Evolutionary conservation across 1,284 basidiomycete species (phyloP).

Genomic region (Marasmius sp.): DNA sequence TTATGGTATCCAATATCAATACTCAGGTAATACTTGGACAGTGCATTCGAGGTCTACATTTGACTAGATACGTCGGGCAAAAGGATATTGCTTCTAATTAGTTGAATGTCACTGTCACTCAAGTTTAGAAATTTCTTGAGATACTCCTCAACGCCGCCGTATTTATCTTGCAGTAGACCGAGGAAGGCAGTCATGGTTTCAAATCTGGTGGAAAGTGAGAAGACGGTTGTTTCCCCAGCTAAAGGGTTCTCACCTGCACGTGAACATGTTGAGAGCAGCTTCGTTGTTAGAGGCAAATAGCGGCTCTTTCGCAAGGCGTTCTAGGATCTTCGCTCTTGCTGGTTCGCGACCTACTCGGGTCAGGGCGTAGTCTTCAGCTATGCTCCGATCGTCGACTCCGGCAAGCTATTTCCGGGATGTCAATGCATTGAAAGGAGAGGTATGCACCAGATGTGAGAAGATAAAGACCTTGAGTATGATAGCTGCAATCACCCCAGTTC

Average conservation of each 20-base stretch:
- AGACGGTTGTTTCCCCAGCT: not conserved
- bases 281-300: slow-evolving; percentile 69
- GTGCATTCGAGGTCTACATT: slow-evolving; percentile 3
- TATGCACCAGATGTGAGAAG: not conserved
- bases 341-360: slow-evolving; percentile 77
- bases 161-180: slow-evolving; percentile 54
- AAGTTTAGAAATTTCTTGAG: slow-evolving; percentile 53
- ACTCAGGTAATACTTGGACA: not conserved
- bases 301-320: slow-evolving; percentile 64
- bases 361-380: slow-evolving; percentile 74
- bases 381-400: slow-evolving; percentile 59
- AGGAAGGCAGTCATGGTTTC: slow-evolving; percentile 75
- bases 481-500: slow-evolving; percentile 76
- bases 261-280: slow-evolving; percentile 76
- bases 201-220: slow-evolving; percentile 38
- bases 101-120: slow-evolving; percentile 57
- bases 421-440: slow-evolving; percentile 4
- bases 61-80: slow-evolving; percentile 25
- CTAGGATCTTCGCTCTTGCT: slow-evolving; percentile 64
- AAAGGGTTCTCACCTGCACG: slow-evolving; percentile 54
- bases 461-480: slow-evolving; percentile 63
- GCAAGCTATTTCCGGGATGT: slow-evolving; percentile 49
- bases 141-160: slow-evolving; percentile 68
- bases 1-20: not conserved
- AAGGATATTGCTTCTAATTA: slow-evolving; percentile 61